Percentiles rank a stretch among this genome's conserved stretches.
These are phyloP conservation scores for Mercurialis annua DNA, from an alignment of 345 rosid species.

Conservation along the genomic window DNA sequence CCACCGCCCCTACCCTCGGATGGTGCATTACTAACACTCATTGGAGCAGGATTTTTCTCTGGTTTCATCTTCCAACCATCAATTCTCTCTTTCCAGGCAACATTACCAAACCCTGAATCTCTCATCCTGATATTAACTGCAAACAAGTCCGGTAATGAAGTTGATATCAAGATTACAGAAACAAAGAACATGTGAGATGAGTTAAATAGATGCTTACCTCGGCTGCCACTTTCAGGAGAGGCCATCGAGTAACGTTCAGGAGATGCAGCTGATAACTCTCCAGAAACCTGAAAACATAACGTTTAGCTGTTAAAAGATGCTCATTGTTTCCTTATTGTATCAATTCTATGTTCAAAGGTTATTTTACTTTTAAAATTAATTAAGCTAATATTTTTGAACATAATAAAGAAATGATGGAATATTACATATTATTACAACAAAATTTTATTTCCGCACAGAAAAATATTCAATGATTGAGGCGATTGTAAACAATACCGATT, in stretches of 20 bases:
- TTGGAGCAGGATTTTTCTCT: slow-evolving; percentile 32
- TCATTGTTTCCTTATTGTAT: too few species aligned
- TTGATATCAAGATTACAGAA: not conserved
- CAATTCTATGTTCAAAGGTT: too few species aligned
- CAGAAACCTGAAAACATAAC: slow-evolving; percentile 31
- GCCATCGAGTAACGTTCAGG: slow-evolving; percentile 37
- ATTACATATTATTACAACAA: too few species aligned
- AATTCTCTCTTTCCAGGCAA: slow-evolving; percentile 43
- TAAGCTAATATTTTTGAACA: too few species aligned
- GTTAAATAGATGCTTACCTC: slow-evolving; percentile 20
- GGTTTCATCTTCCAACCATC: slow-evolving; percentile 42
- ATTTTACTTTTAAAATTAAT: too few species aligned
- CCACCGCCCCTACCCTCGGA: slow-evolving; percentile 35
- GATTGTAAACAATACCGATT: too few species aligned
- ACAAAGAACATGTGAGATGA: not conserved
- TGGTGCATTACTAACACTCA: slow-evolving; percentile 36
- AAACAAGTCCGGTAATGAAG: not conserved
- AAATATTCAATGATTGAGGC: too few species aligned
- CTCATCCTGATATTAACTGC: slow-evolving; percentile 29
- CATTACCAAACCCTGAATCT: slow-evolving; percentile 35
- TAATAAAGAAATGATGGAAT: too few species aligned
- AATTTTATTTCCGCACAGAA: too few species aligned
- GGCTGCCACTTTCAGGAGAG: slow-evolving; percentile 35
- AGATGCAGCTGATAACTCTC: slow-evolving; percentile 39
- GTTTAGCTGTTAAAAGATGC: too few species aligned